Conservation (phyloP, 148 eudicot species). For the Pharnaceum exiguum region DNA sequence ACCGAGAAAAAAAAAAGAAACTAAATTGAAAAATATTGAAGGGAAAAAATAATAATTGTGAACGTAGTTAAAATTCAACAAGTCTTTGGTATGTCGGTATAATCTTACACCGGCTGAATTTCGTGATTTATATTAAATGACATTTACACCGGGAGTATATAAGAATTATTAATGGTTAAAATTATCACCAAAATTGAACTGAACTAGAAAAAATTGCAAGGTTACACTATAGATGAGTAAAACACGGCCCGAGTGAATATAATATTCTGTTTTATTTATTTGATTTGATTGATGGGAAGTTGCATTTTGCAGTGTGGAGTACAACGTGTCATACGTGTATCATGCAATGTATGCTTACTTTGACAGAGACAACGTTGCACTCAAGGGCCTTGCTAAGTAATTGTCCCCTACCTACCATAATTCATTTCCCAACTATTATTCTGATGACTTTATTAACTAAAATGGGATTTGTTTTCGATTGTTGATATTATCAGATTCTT, state of each 20-base stretch:
- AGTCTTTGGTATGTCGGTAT: no score
- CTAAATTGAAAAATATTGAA: no score
- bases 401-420: not conserved
- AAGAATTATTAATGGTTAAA: no score
- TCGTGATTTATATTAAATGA: no score
- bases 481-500: slow-evolving; percentile 47
- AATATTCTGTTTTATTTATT: not conserved
- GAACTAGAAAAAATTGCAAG: no score
- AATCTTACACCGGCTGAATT: no score
- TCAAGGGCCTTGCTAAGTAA: slow-evolving; percentile 89
- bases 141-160: no score
- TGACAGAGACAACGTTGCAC: slow-evolving; percentile 92
- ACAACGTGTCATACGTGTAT: slow-evolving; percentile 87
- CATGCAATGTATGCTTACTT: slow-evolving; percentile 94
- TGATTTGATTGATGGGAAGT: not conserved
- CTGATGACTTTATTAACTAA: not conserved
- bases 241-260: not conserved
- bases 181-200: no score
- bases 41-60: no score
- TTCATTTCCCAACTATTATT: not conserved
- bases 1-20: no score
- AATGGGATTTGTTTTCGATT: not conserved
- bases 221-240: no score
- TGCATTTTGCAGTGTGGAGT: slow-evolving; percentile 70
- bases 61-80: no score